Conservation (phyloP, 106 monocot genomes). For the Gastrodia elata region DNA sequence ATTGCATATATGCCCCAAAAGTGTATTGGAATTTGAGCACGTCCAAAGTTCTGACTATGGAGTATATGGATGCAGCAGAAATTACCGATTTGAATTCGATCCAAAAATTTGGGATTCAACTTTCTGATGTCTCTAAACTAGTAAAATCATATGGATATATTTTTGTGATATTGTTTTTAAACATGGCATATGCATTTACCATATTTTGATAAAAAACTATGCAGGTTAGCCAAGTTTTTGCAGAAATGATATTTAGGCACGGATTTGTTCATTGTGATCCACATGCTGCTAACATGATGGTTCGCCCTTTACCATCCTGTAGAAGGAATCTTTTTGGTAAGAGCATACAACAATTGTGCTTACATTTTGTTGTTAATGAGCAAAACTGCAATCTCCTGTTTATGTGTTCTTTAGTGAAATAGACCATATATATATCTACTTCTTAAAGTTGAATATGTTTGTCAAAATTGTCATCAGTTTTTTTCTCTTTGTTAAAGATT, state of each 20-base stretch:
- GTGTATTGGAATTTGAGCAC: constrained; percentile 83
- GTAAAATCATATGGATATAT: constrained; percentile 26
- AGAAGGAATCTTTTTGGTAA: constrained; percentile 53
- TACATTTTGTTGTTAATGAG: neutral
- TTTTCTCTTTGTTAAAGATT: neutral
- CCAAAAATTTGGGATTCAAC: constrained; percentile 43
- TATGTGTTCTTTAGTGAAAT: neutral
- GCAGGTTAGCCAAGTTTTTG: constrained; percentile 71
- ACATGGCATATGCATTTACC: neutral
- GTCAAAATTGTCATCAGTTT: neutral
- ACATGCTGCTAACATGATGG: constrained; percentile 98
- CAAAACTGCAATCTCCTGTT: neutral
- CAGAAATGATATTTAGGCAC: constrained; percentile 97
- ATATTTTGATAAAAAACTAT: constrained; percentile 6
- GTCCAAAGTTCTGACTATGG: constrained; percentile 87
- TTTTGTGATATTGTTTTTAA: neutral
- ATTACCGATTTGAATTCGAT: constrained; percentile 79
- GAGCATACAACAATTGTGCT: neutral
- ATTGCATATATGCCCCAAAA: constrained; percentile 69
- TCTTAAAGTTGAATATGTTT: neutral
- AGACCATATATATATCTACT: neutral
- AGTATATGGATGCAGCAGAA: constrained; percentile 88
- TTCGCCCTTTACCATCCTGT: constrained; percentile 53
- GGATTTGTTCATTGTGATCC: constrained; percentile 99
- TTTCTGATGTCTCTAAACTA: constrained; percentile 67